These are phyloP conservation scores for Microcyclosporella mali DNA, from an alignment of 2,329 filamentous ascomycete species.

Conservation along the genomic window DNA sequence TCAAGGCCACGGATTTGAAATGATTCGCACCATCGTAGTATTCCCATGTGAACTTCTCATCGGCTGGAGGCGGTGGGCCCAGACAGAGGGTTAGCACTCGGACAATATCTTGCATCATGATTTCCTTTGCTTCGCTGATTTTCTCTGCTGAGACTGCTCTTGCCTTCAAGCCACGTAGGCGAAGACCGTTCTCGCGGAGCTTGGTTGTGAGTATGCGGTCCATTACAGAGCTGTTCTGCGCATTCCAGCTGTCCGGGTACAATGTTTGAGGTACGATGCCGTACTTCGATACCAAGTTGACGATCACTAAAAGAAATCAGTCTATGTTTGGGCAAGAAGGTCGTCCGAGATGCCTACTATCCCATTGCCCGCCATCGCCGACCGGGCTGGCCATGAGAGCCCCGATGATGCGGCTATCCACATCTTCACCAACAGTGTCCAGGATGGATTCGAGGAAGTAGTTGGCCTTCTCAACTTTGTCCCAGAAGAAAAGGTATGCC, in stretches of 20 bases:
- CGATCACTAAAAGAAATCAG: constrained; percentile 64
- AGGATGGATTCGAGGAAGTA: constrained; percentile 82
- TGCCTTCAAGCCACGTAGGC: constrained; percentile 55
- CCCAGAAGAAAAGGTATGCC: constrained; percentile 85
- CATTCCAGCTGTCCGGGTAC: constrained; percentile 78
- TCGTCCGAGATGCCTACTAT: constrained; percentile 67
- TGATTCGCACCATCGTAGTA: constrained; percentile 65
- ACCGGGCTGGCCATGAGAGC: constrained; percentile 62
- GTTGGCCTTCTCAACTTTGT: constrained; percentile 88
- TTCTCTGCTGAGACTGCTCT: constrained; percentile 31
- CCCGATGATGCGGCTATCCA: constrained; percentile 69
- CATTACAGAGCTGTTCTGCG: constrained; percentile 62
- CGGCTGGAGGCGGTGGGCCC: constrained; percentile 67
- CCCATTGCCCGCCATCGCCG: constrained; percentile 66
- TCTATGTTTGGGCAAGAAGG: constrained; percentile 30
- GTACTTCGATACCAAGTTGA: constrained; percentile 79
- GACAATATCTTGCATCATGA: constrained; percentile 75
- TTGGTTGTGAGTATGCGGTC: constrained; percentile 74
- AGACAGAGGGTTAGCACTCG: constrained; percentile 75
- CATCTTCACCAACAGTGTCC: constrained; percentile 62
- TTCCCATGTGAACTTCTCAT: constrained; percentile 69
- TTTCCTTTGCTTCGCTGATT: constrained; percentile 55
- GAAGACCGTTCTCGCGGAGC: constrained; percentile 76
- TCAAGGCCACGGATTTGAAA: constrained; percentile 56
- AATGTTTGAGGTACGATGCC: constrained; percentile 72